These are phyloP conservation scores for Corchorus olitorius DNA, from an alignment of 345 rosid species.

Conservation along the genomic window DNA sequence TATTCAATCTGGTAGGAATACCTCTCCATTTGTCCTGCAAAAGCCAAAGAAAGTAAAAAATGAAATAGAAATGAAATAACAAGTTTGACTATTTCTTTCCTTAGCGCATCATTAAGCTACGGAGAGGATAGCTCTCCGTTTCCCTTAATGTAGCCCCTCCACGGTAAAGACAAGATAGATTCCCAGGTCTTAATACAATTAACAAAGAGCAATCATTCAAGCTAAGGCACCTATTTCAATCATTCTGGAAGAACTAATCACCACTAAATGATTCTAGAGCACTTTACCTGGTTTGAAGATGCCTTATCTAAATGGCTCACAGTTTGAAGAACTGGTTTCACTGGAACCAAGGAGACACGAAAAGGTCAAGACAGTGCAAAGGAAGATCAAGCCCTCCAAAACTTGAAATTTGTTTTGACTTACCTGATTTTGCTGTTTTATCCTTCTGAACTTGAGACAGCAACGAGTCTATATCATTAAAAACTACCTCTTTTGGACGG, in stretches of 20 bases:
- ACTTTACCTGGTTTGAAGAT: constrained; percentile 48
- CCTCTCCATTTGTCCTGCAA: constrained; percentile 91
- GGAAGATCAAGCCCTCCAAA: constrained; percentile 12
- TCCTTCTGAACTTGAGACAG: constrained; percentile 53
- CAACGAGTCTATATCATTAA: constrained; percentile 58
- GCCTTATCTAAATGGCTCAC: constrained; percentile 37
- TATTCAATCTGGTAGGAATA: constrained; percentile 89
- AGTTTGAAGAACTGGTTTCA: constrained; percentile 32
- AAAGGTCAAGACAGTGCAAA: constrained; percentile 15
- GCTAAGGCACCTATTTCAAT: neutral
- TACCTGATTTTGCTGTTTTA: constrained; percentile 40
- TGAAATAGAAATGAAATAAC: constrained; percentile 23
- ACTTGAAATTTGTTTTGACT: constrained; percentile 20
- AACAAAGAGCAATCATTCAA: neutral
- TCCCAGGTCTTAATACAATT: neutral
- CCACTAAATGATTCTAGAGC: neutral
- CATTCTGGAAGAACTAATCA: neutral
- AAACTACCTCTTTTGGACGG: constrained; percentile 67
- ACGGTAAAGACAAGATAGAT: neutral
- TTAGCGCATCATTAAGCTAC: neutral
- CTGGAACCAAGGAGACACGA: constrained; percentile 33
- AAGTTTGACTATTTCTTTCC: neutral
- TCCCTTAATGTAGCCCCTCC: neutral
- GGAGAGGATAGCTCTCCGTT: neutral
- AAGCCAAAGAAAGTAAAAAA: constrained; percentile 39